Evolutionary conservation across 169 alveolate species (phyloP), one percentile per base, ranked within the genome.

Genomic region (Cryptosporidium sp.): DNA sequence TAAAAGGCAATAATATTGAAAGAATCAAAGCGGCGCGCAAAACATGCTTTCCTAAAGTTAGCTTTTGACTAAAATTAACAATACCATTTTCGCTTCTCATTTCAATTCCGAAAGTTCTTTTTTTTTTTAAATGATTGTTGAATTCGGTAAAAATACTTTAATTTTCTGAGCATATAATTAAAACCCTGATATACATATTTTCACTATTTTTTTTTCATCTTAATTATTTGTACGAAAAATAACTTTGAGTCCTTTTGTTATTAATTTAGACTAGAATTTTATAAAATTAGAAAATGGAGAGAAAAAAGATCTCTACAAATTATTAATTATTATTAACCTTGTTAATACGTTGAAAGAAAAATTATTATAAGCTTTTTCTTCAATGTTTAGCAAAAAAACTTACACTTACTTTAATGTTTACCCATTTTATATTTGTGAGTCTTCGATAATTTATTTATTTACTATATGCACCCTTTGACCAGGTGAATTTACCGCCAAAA

Each of bases 381-480:
- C 67, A 23, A 55, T 55, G n/a, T 55, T 55, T 2, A 23, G 1
- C 6, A 16, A 7, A 26, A 23, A 9, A 5, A 23, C 3, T 55
- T 7, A 23, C 35, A 23, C n/a, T 7, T 23, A 23, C 21, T 55
- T 9, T 3, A 55, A 2, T 55, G 67, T 23, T 55, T 55, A 55
- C 67, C 67, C 29, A 55, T 55, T 55, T 55, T 26, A 23, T 23
- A 55, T 23, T 55, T 55, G 67, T 55, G 67, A 55, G 67, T 26
- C 12, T 26, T 55, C 3, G 9, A 0, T 9, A 55, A 55, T n/a
- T 55, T 55, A 23, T n/a, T n/a, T n/a, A 55, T 26, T 55, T 23
- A n/a, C 12, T 55, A 55, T 55, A 55, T 69, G 80, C 80, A 69
- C 80, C 80, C 80, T 70, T 51, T 70, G 84, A 70, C 84, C 84